phyloP scores from a whole-genome alignment of 441 rosid genomes.

The Arabidopsis lyrata region DNA sequence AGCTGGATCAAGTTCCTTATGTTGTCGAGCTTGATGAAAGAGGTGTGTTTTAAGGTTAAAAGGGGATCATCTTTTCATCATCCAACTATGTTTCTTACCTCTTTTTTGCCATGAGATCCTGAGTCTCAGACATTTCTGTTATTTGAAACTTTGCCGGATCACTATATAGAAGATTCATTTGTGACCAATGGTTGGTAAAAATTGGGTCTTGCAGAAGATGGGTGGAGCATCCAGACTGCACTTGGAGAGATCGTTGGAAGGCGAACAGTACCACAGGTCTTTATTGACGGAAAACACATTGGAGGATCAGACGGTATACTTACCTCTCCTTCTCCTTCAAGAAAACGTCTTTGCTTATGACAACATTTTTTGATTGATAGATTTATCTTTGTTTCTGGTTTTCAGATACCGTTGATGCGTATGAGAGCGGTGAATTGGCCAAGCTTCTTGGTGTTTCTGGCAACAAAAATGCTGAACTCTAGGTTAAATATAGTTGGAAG shows the following conservation, averaged over 20 bases:
- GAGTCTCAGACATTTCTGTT: not conserved
- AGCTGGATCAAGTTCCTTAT: slow-evolving; percentile 65
- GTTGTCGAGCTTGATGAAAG: slow-evolving; percentile 83
- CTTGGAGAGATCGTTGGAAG: slow-evolving; percentile 64
- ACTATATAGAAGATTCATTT: not conserved
- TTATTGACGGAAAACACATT: slow-evolving; percentile 79
- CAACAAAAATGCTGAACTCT: slow-evolving; percentile 52
- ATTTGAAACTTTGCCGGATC: not conserved
- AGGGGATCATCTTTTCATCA: slow-evolving; percentile 7
- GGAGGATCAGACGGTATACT: slow-evolving; percentile 91
- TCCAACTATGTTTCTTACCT: slow-evolving; percentile 10
- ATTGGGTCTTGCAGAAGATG: slow-evolving; percentile 66
- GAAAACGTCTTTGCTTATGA: slow-evolving; percentile 18
- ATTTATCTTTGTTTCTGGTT: slow-evolving; percentile 27
- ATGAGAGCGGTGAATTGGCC: slow-evolving; percentile 70
- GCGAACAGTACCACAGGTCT: slow-evolving; percentile 94
- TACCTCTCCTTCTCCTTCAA: slow-evolving; percentile 12
- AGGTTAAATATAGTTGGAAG: slow-evolving; percentile 30
- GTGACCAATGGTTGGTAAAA: not conserved
- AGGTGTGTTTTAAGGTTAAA: slow-evolving; percentile 50
- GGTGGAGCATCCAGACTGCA: slow-evolving; percentile 69
- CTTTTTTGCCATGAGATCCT: not conserved
- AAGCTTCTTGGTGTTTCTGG: slow-evolving; percentile 63
- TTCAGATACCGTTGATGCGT: slow-evolving; percentile 79
- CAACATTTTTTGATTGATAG: slow-evolving; percentile 11